phyloP scores from a whole-genome alignment of 140 eudicot genomes.

The Stevia rebaudiana region DNA sequence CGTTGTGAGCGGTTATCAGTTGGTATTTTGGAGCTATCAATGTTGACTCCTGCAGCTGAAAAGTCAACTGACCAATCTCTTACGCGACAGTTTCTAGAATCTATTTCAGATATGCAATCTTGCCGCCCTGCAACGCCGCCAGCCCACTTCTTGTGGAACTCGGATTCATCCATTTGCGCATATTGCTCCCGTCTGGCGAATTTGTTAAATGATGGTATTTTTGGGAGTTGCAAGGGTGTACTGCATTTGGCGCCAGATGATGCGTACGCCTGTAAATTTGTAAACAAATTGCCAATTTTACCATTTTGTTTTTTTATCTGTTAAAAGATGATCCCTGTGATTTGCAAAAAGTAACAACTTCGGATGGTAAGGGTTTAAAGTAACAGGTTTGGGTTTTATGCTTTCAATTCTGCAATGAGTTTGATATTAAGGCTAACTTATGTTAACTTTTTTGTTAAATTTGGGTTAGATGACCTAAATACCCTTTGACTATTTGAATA shows the following conservation, averaged over 20 bases:
- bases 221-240: constrained; percentile 61
- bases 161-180: constrained; percentile 78
- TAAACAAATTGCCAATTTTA: neutral
- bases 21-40: constrained; percentile 54
- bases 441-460: no score
- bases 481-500: no score
- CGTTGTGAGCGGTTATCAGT: constrained; percentile 64
- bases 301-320: neutral
- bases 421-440: no score
- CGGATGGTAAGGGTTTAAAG: no score
- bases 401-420: no score
- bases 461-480: no score
- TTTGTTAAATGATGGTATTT: constrained; percentile 91
- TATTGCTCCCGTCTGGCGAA: constrained; percentile 84
- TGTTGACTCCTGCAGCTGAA: constrained; percentile 68
- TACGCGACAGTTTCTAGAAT: constrained; percentile 89
- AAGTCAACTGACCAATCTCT: constrained; percentile 98
- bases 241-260: constrained; percentile 55
- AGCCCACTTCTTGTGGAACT: constrained; percentile 50
- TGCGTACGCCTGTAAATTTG: constrained; percentile 63
- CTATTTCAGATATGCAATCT: constrained; percentile 79
- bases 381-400: no score
- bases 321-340: neutral
- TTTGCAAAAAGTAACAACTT: no score
- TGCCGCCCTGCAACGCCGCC: constrained; percentile 61